phyloP scores from a whole-genome alignment of 2,329 filamentous ascomycete genomes.

The Verticillium albo-atrum region DNA sequence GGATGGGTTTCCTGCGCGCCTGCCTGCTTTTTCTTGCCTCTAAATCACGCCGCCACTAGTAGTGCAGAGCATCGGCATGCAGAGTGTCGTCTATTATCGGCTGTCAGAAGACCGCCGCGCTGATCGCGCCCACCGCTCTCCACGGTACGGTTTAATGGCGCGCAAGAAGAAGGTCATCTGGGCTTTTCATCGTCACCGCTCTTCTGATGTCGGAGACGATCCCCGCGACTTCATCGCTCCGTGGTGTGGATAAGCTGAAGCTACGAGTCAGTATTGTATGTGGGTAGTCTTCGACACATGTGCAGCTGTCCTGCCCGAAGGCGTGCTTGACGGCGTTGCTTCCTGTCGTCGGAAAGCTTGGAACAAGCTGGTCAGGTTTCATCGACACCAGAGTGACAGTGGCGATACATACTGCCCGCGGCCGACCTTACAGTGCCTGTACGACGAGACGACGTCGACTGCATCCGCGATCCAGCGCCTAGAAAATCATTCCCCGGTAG shows the following conservation, averaged over 20 bases:
- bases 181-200: background rate
- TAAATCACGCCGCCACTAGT: background rate
- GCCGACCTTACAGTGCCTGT: background rate
- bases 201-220: background rate
- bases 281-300: background rate
- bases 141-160: background rate
- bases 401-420: no score
- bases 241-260: background rate
- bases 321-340: no score
- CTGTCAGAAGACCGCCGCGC: background rate
- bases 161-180: background rate
- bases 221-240: background rate
- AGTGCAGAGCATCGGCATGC: background rate
- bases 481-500: background rate
- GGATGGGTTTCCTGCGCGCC: background rate
- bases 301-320: background rate
- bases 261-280: background rate
- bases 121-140: background rate
- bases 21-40: background rate
- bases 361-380: no score
- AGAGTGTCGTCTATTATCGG: background rate
- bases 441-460: background rate
- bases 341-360: no score
- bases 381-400: no score
- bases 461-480: background rate